Evolutionary conservation across 2,329 filamentous ascomycete species (phyloP).

Genomic region (Dryadomyces quercivorus): DNA sequence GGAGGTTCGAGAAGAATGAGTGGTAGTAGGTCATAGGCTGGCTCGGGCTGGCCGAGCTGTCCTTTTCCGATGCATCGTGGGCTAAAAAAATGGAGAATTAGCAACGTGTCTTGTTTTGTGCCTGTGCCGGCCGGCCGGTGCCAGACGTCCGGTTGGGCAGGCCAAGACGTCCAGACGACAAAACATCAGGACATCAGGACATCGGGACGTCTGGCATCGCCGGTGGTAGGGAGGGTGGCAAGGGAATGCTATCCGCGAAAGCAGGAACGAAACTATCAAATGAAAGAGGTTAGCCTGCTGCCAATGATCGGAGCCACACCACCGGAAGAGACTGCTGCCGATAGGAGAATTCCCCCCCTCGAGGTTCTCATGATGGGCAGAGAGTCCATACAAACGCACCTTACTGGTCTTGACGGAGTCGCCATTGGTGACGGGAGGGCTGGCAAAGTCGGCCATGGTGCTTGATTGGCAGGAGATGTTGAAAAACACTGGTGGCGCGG

Average conservation of each 20-base stretch:
- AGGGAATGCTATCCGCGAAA: too few relatives aligned
- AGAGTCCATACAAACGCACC: not conserved
- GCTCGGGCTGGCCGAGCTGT: not conserved
- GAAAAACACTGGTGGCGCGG: not conserved
- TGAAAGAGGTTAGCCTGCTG: not conserved
- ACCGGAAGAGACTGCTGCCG: not conserved
- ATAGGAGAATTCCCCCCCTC: not conserved
- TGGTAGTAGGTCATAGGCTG: conserved; percentile 58
- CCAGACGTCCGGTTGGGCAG: not conserved
- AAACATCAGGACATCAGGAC: too few relatives aligned
- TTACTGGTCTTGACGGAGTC: not conserved
- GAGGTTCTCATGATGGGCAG: not conserved
- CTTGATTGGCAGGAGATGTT: not conserved
- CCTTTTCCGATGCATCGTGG: not conserved
- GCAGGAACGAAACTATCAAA: too few relatives aligned
- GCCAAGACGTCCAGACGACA: too few relatives aligned
- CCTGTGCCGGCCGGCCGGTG: not conserved
- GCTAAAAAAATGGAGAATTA: not conserved
- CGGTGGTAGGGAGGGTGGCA: too few relatives aligned
- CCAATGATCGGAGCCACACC: not conserved
- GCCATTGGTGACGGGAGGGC: not conserved
- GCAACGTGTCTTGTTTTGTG: not conserved
- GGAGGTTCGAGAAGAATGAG: conserved; percentile 56
- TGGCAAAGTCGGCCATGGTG: conserved; percentile 1
- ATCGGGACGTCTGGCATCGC: too few relatives aligned